A percentile compares a stretch with the other conserved stretches of the same genome.
Evolutionary conservation across 2,329 filamentous ascomycete genomes (phyloP).

Genomic region (Myotisia sp.): DNA sequence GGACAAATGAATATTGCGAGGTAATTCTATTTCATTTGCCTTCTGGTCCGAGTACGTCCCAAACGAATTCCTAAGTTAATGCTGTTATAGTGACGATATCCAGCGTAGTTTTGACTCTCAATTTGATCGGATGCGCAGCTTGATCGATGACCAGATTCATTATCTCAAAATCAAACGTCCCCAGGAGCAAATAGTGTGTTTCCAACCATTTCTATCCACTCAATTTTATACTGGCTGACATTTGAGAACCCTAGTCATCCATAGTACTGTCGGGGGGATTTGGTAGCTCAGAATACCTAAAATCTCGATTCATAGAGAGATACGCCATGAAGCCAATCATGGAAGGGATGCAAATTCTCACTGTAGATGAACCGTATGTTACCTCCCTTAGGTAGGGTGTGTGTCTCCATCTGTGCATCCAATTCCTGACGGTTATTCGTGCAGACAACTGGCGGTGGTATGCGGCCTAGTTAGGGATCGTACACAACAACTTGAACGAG

Average conservation of each 20-base stretch:
- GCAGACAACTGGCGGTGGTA: constrained; percentile 8
- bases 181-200: constrained; percentile 17
- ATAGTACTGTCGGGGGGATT: constrained; percentile 32
- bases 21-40: constrained; percentile 1
- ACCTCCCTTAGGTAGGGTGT: not conserved
- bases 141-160: constrained; percentile 6
- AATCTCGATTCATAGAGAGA: constrained; percentile 18
- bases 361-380: constrained; percentile 22
- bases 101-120: constrained; percentile 5
- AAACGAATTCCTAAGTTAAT: not conserved
- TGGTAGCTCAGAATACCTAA: constrained; percentile 31
- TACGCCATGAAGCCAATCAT: constrained; percentile 1
- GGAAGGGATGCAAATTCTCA: constrained; percentile 17
- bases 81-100: constrained; percentile 5
- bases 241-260: no score
- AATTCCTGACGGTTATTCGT: not conserved
- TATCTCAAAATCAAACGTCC: constrained; percentile 12
- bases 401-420: no score
- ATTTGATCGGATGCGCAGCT: constrained; percentile 6
- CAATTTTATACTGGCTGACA: no score
- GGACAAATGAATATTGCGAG: constrained; percentile 6
- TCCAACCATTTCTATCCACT: no score
- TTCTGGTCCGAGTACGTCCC: no score
- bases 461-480: constrained; percentile 7
- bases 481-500: constrained; percentile 10